phyloP scores from a whole-genome alignment of 306 rosid genomes.

The Senna tora region DNA sequence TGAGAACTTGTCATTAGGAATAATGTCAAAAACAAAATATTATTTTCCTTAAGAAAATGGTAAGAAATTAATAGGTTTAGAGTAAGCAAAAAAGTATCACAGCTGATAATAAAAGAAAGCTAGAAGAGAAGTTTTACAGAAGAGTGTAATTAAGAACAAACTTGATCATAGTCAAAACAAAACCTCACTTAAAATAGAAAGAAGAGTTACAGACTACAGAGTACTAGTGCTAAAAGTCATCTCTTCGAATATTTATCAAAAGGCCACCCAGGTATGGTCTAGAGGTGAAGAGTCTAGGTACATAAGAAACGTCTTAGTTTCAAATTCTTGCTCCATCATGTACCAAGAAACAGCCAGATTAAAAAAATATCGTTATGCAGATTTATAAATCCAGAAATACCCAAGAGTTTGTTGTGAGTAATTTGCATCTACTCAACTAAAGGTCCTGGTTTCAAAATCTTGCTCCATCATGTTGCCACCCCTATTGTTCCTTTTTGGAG shows the following conservation, averaged over 20 bases:
- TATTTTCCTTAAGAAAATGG: background rate
- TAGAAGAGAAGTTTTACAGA: background rate
- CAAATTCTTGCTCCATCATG: too few relatives aligned
- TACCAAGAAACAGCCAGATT: too few relatives aligned
- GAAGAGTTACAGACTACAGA: background rate
- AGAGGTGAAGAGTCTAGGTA: too few relatives aligned
- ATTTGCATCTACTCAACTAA: background rate
- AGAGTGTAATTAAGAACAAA: background rate
- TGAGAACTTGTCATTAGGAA: background rate
- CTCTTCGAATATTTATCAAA: background rate
- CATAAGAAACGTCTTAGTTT: too few relatives aligned
- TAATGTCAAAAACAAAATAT: slow-evolving; percentile 5
- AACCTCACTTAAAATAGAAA: slow-evolving; percentile 7
- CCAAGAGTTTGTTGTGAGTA: background rate
- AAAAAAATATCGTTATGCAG: background rate
- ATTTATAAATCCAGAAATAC: background rate
- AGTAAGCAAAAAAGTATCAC: slow-evolving; percentile 14
- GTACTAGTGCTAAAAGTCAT: background rate
- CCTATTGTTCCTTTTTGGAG: too few relatives aligned
- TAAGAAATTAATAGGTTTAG: background rate
- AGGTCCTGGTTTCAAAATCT: too few relatives aligned
- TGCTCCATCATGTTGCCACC: too few relatives aligned
- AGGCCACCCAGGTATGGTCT: background rate
- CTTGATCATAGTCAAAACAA: background rate
- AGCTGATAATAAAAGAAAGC: background rate